Percentiles rank a stretch among this genome's conserved stretches.
Conservation (phyloP, 2,329 filamentous ascomycete genomes). For the Aureobasidium sp. region DNA sequence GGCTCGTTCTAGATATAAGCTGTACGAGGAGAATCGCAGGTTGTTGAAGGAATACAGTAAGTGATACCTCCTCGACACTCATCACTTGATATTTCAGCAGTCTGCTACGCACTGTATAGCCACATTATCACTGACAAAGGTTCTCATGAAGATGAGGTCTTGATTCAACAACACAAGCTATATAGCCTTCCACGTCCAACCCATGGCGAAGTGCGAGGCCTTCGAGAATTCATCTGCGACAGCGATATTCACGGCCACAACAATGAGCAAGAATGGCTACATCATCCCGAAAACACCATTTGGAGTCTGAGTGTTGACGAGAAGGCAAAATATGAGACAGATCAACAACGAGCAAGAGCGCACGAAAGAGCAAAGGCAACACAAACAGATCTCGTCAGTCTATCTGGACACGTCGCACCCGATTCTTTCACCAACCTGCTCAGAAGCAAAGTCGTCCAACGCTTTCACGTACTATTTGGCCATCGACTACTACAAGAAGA, state of each 20-base stretch:
- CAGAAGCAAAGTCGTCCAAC: neutral
- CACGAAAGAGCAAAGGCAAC: constrained; percentile 8
- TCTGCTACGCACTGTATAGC: neutral
- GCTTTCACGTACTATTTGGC: neutral
- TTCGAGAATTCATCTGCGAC: constrained; percentile 11
- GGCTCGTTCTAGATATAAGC: neutral
- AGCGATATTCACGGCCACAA: neutral
- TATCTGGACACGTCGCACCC: constrained; percentile 2
- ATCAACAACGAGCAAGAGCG: constrained; percentile 8
- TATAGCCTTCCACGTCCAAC: constrained; percentile 6
- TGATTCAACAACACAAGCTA: constrained; percentile 8
- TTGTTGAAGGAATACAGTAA: constrained; percentile 19
- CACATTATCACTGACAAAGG: neutral
- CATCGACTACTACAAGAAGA: constrained; percentile 7
- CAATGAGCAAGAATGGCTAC: constrained; percentile 17
- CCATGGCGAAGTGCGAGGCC: neutral
- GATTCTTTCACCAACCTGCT: constrained; percentile 5
- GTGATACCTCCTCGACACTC: neutral
- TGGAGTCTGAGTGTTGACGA: constrained; percentile 19
- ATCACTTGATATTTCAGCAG: neutral
- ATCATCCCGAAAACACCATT: constrained; percentile 22
- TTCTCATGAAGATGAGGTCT: neutral
- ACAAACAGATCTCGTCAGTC: constrained; percentile 7
- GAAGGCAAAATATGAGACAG: constrained; percentile 5
- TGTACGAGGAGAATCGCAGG: constrained; percentile 13